Conservation (phyloP, 805 yeast genomes). For the Cyberlindnera bimundalis region DNA sequence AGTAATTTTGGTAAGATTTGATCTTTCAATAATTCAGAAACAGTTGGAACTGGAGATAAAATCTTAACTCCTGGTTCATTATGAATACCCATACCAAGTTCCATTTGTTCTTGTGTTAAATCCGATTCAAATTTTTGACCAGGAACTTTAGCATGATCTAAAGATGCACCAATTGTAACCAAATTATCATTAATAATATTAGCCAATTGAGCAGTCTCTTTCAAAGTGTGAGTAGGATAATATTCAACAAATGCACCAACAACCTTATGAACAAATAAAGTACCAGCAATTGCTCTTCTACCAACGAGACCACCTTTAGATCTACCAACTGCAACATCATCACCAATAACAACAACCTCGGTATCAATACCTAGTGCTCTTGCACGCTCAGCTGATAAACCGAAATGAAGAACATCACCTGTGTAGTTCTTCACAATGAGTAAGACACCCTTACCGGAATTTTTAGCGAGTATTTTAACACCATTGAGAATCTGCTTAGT, state of each 20-base stretch:
- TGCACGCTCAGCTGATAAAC: conserved; percentile 86
- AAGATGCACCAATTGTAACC: conserved; percentile 85
- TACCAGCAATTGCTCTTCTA: conserved; percentile 92
- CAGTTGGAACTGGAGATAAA: conserved; percentile 57
- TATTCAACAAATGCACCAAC: conserved; percentile 69
- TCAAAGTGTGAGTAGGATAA: conserved; percentile 38
- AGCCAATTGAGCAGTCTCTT: conserved; percentile 57
- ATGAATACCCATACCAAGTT: conserved; percentile 94
- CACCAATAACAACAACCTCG: conserved; percentile 76
- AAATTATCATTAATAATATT: conserved; percentile 55
- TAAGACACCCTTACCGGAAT: conserved; percentile 58
- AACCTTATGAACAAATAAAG: conserved; percentile 79
- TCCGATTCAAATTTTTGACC: conserved; percentile 60
- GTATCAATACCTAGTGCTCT: conserved; percentile 70
- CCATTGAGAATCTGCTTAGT: conserved; percentile 82
- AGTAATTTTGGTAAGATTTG: conserved; percentile 61
- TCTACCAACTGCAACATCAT: conserved; percentile 93
- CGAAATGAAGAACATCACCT: conserved; percentile 92
- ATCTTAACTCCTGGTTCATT: conserved; percentile 83
- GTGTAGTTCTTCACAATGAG: conserved; percentile 89
- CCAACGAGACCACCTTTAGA: conserved; percentile 90
- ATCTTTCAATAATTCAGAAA: conserved; percentile 53
- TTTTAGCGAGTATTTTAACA: conserved; percentile 38
- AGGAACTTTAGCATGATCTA: conserved; percentile 89
- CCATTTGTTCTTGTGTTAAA: conserved; percentile 64